Base-by-base conservation (phyloP, 2,329 filamentous ascomycete genomes). In the Monilinia laxa region DNA sequence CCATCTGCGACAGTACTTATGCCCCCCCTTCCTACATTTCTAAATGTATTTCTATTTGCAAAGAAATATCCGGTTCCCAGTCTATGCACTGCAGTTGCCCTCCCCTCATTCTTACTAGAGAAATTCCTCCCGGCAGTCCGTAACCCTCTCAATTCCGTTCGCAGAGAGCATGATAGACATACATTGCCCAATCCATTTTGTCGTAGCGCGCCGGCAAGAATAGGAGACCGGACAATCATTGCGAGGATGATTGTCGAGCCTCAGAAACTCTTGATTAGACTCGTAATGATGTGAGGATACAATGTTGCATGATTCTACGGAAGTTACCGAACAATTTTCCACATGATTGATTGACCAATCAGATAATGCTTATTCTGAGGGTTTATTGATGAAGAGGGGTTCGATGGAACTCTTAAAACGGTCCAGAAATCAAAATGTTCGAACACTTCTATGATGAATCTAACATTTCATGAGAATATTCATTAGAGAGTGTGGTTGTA, bases 21-120 rank as follows among this genome's bases (percentile, higher is more conserved):
- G 2, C 71, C 68, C 51, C 71, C 72, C 58, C 69, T 73, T 68
- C 67, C 71, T 18, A 66, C 25, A 53, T 64, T 68, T 42, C 54
- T 68, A 11, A 67, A 68, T 31, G 69, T 66, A 45, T 69, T 72
- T 47, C 71, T 70, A 68, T 75, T 76, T 25, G 70, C 67, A 67
- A 70, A 75, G 60, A 76, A 76, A 56, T 75, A 76, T 52, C 70
- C 72, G 45, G 67, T 68, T 67, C 71, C 67, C 45, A 74, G 65
- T 66, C 69, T 68, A 62, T 72, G 66, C 53, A 66, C 68, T 31
- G 66, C 63, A 23, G 67, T 69, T 18, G 65, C 59, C 54, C 68
- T 67, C 63, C 68, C 71, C n/a, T 70, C 68, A 53, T 64, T 64
- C 38, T 40, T 52, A n/a, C 62, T 67, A 3, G 74, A 73, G 69